A percentile compares a stretch with the other conserved stretches of the same genome.
Conservation (phyloP, 257 asterid genomes). For the Lithospermum erythrorhizon region DNA sequence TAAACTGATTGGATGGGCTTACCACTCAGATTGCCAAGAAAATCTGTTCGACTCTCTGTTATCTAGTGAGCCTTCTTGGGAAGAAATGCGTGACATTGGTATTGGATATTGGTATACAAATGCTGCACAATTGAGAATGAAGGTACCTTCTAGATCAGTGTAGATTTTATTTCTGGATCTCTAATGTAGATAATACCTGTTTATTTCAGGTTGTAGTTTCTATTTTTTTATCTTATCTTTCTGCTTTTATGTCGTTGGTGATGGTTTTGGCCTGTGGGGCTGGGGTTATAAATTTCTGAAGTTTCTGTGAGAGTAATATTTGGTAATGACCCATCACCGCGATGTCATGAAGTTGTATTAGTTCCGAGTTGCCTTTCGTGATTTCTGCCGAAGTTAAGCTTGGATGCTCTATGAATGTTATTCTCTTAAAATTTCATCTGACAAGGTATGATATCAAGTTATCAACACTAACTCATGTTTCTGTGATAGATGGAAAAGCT, state of each 20-base stretch:
- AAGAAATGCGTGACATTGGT: constrained; percentile 82
- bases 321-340: neutral
- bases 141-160: constrained; percentile 42
- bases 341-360: neutral
- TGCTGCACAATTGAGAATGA: constrained; percentile 51
- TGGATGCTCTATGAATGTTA: neutral
- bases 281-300: neutral
- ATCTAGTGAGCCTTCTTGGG: constrained; percentile 80
- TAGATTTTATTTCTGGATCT: constrained; percentile 6
- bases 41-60: constrained; percentile 71
- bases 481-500: constrained; percentile 76
- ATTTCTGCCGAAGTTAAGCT: no score
- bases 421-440: neutral
- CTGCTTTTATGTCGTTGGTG: neutral
- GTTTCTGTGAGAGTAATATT: neutral
- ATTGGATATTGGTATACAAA: constrained; percentile 91
- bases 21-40: constrained; percentile 91
- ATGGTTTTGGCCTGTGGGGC: neutral
- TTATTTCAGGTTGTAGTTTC: constrained; percentile 2
- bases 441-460: constrained; percentile 4
- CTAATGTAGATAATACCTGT: constrained; percentile 11
- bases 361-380: neutral
- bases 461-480: constrained; percentile 15
- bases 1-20: constrained; percentile 77
- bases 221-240: neutral